Conservation (phyloP, 495 filamentous ascomycete genomes). For the Aspergillus panamensis region DNA sequence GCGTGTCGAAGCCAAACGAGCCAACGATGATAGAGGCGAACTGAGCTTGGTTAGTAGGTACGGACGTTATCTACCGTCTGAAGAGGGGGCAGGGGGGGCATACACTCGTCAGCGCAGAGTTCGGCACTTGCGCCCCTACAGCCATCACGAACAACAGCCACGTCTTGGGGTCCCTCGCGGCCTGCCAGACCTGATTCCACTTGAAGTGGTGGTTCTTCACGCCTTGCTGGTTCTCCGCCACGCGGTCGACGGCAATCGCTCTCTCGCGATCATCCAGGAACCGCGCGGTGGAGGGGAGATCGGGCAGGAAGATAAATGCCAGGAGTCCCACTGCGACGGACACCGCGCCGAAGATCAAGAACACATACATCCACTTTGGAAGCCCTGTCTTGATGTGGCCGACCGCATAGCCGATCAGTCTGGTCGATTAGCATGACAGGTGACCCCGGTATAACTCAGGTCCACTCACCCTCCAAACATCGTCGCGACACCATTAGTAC, state of each 20-base stretch:
- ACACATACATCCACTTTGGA: conserved; percentile 48
- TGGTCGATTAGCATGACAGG: conserved; percentile 29
- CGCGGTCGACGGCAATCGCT: conserved; percentile 43
- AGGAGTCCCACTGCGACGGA: conserved; percentile 35
- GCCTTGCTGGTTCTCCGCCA: conserved; percentile 41
- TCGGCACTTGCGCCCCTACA: conserved; percentile 33
- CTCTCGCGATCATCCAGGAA: conserved; percentile 43
- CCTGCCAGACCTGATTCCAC: conserved; percentile 47
- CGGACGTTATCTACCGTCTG: conserved; percentile 1
- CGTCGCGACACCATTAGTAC: conserved; percentile 53
- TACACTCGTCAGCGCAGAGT: conserved; percentile 42
- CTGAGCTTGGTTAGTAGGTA: conserved; percentile 15
- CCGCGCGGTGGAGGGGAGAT: conserved; percentile 43
- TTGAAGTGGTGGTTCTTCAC: conserved; percentile 49
- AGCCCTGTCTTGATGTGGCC: conserved; percentile 46
- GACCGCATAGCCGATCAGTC: conserved; percentile 53
- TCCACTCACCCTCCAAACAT: conserved; percentile 49
- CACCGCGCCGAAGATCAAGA: conserved; percentile 46
- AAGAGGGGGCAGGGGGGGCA: neutral
- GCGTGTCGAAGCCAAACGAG: conserved; percentile 52
- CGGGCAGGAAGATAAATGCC: conserved; percentile 39
- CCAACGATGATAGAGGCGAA: conserved; percentile 48
- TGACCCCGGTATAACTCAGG: neutral
- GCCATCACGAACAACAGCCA: conserved; percentile 44
- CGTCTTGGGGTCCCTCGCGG: conserved; percentile 46